Percentiles rank a stretch among this genome's conserved stretches.
These are phyloP conservation scores for Porcisia deanei DNA, from an alignment of 208 protist species.

Conservation along the genomic window DNA sequence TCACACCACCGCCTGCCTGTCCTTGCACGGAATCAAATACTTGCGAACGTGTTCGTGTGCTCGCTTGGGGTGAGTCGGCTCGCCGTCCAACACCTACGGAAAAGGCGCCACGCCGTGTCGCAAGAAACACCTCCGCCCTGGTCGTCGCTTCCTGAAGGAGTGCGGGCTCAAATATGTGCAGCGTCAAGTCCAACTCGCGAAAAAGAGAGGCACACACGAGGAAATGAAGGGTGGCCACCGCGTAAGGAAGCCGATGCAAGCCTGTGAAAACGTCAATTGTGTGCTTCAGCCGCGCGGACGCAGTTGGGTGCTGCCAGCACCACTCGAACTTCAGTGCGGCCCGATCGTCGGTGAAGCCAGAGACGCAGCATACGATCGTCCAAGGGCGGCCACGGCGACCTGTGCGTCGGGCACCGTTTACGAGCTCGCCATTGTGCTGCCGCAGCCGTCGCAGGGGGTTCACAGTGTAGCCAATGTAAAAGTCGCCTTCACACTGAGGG, in stretches of 20 bases:
- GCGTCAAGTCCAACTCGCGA: conserved; percentile 60
- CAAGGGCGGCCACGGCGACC: conserved; percentile 84
- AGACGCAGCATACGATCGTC: conserved; percentile 90
- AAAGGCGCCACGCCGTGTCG: neutral
- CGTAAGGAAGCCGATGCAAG: conserved; percentile 53
- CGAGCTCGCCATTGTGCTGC: conserved; percentile 95
- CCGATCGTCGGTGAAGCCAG: conserved; percentile 91
- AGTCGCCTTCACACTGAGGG: conserved; percentile 54
- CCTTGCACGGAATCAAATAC: neutral
- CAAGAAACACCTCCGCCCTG: conserved; percentile 26
- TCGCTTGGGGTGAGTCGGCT: neutral
- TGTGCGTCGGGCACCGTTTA: conserved; percentile 88
- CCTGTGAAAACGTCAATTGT: conserved; percentile 32
- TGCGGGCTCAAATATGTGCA: conserved; percentile 71
- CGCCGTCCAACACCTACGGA: neutral
- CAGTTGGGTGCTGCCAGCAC: conserved; percentile 91
- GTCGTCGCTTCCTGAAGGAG: conserved; percentile 38
- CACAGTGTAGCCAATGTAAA: conserved; percentile 95
- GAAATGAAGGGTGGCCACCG: conserved; percentile 61
- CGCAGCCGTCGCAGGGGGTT: conserved; percentile 90
- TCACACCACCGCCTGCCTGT: neutral
- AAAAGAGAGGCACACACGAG: conserved; percentile 65
- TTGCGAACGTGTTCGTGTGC: neutral
- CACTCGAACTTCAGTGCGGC: conserved; percentile 95
- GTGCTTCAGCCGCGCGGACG: conserved; percentile 57